Evolutionary conservation across 345 rosid species (phyloP).

Genomic region (Dovyalis caffra): DNA sequence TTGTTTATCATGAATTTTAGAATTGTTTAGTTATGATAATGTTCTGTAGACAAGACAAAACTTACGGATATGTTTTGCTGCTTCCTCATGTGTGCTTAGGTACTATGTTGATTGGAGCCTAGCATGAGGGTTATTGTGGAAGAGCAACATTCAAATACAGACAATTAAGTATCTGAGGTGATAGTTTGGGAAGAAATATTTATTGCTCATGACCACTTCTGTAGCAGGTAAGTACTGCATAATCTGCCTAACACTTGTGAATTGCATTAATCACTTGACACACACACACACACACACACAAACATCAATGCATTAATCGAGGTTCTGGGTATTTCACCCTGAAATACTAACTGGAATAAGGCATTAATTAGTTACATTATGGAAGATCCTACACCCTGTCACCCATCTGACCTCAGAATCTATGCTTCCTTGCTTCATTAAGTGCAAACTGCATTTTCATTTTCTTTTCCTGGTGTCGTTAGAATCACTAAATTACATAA

Average conservation of each 20-base stretch:
- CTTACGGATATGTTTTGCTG: not conserved
- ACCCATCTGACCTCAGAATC: not conserved
- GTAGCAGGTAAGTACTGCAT: constrained; percentile 4
- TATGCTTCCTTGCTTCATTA: not conserved
- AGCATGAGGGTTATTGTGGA: not conserved
- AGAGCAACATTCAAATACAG: constrained; percentile 5
- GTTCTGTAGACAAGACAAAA: not conserved
- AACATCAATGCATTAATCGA: not conserved
- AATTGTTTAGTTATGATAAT: not conserved
- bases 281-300: not conserved
- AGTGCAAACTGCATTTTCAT: not conserved
- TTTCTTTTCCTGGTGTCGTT: not conserved
- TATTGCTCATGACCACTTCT: not conserved
- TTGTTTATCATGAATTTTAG: not conserved
- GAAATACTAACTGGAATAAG: not conserved
- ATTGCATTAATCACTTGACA: not conserved
- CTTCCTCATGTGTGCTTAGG: constrained; percentile 9
- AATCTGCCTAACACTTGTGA: not conserved
- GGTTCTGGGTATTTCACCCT: not conserved
- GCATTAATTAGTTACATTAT: not conserved
- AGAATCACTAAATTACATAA: not conserved
- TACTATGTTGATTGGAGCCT: constrained; percentile 29
- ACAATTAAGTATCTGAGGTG: constrained; percentile 4
- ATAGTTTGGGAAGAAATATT: not conserved
- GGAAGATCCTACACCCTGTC: not conserved